Evolutionary conservation across 495 filamentous ascomycete species (phyloP).

Genomic region (Cercophora scortea): DNA sequence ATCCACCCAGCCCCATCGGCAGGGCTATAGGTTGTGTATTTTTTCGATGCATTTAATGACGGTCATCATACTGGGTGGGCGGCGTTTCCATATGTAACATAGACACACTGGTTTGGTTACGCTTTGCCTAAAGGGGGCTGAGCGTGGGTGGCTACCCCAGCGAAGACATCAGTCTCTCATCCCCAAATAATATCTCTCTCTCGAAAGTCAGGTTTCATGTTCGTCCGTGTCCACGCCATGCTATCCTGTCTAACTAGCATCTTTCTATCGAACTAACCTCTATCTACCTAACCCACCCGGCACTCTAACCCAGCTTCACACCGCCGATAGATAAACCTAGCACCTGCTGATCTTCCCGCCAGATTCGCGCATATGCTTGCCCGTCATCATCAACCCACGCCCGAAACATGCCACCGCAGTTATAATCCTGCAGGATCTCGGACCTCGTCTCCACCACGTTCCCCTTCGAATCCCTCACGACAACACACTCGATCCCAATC

Average conservation of each 20-base stretch:
- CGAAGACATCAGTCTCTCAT: constrained; percentile 5
- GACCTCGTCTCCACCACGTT: constrained; percentile 30
- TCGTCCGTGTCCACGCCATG: too few species aligned
- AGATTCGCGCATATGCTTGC: constrained; percentile 55
- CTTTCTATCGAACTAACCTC: too few species aligned
- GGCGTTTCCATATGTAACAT: constrained; percentile 34
- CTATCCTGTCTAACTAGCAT: too few species aligned
- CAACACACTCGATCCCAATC: constrained; percentile 69
- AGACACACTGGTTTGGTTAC: constrained; percentile 21
- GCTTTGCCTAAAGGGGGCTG: constrained; percentile 7
- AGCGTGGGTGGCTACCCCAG: constrained; percentile 9
- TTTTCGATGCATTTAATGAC: constrained; percentile 23
- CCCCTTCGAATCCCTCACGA: constrained; percentile 33
- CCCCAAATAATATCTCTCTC: constrained; percentile 23
- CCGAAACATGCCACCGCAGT: constrained; percentile 86
- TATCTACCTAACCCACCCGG: not conserved
- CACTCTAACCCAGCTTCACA: constrained; percentile 7
- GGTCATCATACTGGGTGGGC: constrained; percentile 24
- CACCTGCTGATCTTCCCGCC: constrained; percentile 25
- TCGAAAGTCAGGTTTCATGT: not conserved
- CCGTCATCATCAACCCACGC: constrained; percentile 66
- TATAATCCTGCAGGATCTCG: constrained; percentile 64
- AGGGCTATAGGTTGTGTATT: constrained; percentile 20
- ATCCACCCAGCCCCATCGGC: constrained; percentile 2
- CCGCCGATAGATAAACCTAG: not conserved